These are phyloP conservation scores for Yamadazyma ubonensis DNA, from an alignment of 805 yeast genomes.

Conservation along the genomic window DNA sequence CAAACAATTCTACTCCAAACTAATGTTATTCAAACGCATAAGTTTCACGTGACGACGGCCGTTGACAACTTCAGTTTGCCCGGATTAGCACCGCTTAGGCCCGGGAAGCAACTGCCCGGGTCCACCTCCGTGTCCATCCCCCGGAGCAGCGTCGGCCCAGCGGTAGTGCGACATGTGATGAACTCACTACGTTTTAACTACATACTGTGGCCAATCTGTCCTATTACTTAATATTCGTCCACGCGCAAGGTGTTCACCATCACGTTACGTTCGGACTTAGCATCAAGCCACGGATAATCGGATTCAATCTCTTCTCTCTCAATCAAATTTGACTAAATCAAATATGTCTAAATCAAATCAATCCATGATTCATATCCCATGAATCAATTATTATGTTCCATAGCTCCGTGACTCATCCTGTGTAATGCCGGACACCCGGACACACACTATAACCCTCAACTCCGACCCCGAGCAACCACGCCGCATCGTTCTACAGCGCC, in stretches of 20 bases:
- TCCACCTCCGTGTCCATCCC: background rate
- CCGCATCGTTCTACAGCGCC: background rate
- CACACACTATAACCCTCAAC: background rate
- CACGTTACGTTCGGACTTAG: constrained; percentile 1
- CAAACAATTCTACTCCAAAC: no score
- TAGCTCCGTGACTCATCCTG: background rate
- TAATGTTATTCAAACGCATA: no score
- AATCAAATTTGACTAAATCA: no score
- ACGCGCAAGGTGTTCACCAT: background rate
- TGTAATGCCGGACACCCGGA: constrained; percentile 2
- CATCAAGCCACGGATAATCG: background rate
- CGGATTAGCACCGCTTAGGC: background rate
- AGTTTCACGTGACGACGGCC: no score
- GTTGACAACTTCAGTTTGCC: no score
- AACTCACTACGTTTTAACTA: no score
- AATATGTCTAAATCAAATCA: background rate
- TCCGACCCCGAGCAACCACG: constrained; percentile 5
- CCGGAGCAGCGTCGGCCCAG: background rate
- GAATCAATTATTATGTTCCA: background rate
- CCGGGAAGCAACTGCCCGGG: background rate
- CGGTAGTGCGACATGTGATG: background rate
- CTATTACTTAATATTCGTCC: background rate
- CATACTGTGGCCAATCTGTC: no score
- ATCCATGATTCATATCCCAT: background rate
- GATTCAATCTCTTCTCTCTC: no score